Evolutionary conservation across 116 monocot genomes (phyloP), one percentile per base, ranked within the genome.

Genomic region (Cymodocea nodosa): DNA sequence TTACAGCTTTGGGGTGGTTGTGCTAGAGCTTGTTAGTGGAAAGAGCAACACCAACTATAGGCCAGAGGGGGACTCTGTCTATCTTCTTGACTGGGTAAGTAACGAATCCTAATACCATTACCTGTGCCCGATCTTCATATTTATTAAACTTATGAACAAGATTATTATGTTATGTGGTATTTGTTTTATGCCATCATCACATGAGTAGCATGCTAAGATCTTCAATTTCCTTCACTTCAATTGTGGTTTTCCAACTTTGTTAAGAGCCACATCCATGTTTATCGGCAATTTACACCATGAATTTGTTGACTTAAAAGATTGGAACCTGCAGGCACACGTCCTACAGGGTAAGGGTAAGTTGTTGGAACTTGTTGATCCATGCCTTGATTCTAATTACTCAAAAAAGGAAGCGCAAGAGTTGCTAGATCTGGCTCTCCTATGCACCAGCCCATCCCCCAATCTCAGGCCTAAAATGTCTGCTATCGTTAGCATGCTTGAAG

Each of bases 381-480:
- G 30, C 6, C 73, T 81, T 9, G 77, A 67, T 13, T 51, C 74
- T 6, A 57, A 76, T 55, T 81, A 70, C 63, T 73, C 81, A 7
- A 61, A 66, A n/a, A 70, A 73, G 15, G 81, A 81, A 59, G 81
- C 74, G 2, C 6, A 68, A 55, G 59, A 67, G 60, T 73, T 77
- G 73, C 39, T 81, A 62, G 67, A 67, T 13, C 48, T 81, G 36
- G 54, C 77, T 22, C 73, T 77, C 5, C 0, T 62, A 23, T 81
- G 81, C 67, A 74, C 81, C 61, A 77, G 37, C 18, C 66, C 61
- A 1, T 73, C 77, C 35, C 81, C 81, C 12, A 65, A 74, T 22
- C 77, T 81, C 2, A 60, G 77, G 50, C 81, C 81, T 11, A 6
- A 59, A n/a, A 81, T 81, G 76, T 61, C 81, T 1, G 9, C 73